These are phyloP conservation scores for Pythium brachiatum DNA, from an alignment of 352 stramenopile species.

Conservation along the genomic window DNA sequence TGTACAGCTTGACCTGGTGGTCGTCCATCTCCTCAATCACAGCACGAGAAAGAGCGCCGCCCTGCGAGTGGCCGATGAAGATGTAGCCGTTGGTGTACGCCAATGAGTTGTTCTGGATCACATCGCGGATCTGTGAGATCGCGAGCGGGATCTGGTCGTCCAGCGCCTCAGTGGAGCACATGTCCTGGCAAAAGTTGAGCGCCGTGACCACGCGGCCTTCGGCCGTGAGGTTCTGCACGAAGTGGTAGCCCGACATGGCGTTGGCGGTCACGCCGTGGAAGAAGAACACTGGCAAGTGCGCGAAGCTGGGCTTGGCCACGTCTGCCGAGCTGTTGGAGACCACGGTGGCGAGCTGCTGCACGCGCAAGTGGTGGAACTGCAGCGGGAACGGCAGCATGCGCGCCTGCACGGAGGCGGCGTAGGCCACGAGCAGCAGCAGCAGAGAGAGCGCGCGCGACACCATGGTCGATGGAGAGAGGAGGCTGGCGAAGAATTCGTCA, in stretches of 20 bases:
- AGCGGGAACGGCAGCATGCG: slow-evolving; percentile 19
- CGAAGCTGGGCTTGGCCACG: background rate
- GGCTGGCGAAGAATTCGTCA: background rate
- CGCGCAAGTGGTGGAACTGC: slow-evolving; percentile 7
- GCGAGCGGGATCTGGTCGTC: slow-evolving; percentile 36
- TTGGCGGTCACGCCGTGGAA: slow-evolving; percentile 46
- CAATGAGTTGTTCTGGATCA: slow-evolving; percentile 30
- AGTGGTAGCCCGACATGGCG: slow-evolving; percentile 28
- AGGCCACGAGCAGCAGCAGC: slow-evolving; percentile 8
- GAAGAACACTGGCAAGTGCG: slow-evolving; percentile 40
- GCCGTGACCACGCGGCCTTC: slow-evolving; percentile 31
- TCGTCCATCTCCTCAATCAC: slow-evolving; percentile 57
- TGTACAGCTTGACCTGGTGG: slow-evolving; percentile 41
- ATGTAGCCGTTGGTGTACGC: slow-evolving; percentile 41
- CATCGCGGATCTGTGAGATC: slow-evolving; percentile 36
- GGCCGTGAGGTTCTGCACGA: slow-evolving; percentile 34
- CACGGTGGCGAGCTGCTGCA: background rate
- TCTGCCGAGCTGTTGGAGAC: background rate
- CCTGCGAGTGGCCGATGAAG: slow-evolving; percentile 51
- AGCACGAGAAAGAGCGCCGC: slow-evolving; percentile 34
- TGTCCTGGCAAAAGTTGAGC: slow-evolving; percentile 39
- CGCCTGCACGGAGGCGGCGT: slow-evolving; percentile 5
- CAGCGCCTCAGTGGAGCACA: slow-evolving; percentile 34
- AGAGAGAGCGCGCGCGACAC: background rate
- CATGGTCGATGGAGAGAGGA: background rate